Conservation (phyloP, 257 asterid species). For the Lantana camara region DNA sequence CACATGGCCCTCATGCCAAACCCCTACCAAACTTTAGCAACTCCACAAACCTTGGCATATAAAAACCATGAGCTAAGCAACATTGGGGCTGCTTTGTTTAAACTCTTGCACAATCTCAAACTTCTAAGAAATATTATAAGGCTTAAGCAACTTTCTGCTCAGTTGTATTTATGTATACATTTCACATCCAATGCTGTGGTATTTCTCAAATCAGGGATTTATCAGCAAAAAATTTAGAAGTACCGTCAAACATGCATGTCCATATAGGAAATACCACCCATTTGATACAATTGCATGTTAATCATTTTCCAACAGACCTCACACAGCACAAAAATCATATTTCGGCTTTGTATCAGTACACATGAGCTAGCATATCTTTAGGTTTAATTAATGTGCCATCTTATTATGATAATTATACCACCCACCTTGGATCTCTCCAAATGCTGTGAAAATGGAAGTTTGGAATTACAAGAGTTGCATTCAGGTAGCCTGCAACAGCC, state of each 20-base stretch:
- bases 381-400: constrained; percentile 15
- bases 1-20: background rate
- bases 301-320: constrained; percentile 7
- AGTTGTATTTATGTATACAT: constrained; percentile 2
- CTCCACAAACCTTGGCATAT: constrained; percentile 11
- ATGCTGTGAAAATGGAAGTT: constrained; percentile 94
- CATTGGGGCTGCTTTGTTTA: constrained; percentile 1
- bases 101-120: constrained; percentile 1
- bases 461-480: constrained; percentile 95
- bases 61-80: constrained; percentile 20
- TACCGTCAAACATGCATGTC: constrained; percentile 2
- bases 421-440: constrained; percentile 97
- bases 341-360: constrained; percentile 13
- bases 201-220: constrained; percentile 1
- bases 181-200: background rate
- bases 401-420: constrained; percentile 8
- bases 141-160: constrained; percentile 16
- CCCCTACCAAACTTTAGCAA: constrained; percentile 8
- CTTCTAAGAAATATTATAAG: constrained; percentile 8
- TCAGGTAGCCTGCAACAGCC: constrained; percentile 97
- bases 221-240: background rate
- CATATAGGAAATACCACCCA: constrained; percentile 11
- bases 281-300: background rate
- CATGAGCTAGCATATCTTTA: constrained; percentile 15
- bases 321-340: constrained; percentile 4